A percentile compares a stretch with the other conserved stretches of the same genome.
Conservation (phyloP, 345 rosid genomes). For the Clausena lansium region DNA sequence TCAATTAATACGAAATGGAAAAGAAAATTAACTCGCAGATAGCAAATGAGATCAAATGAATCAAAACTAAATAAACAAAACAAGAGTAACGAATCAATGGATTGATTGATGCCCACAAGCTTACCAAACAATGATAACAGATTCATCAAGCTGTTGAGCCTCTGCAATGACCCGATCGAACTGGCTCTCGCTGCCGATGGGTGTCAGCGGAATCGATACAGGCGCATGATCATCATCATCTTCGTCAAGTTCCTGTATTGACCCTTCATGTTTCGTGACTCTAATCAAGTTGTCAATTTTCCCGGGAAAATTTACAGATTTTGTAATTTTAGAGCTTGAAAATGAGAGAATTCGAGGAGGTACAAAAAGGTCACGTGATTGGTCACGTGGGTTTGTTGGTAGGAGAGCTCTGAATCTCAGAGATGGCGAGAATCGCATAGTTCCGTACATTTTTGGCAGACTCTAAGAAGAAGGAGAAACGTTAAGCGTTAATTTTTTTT, state of each 20-base stretch:
- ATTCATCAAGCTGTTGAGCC: constrained; percentile 63
- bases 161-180: constrained; percentile 78
- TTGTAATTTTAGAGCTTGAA: constrained; percentile 18
- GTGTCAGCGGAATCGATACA: constrained; percentile 50
- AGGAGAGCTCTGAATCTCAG: constrained; percentile 21
- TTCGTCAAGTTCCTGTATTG: constrained; percentile 51
- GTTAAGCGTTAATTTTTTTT: too few species aligned
- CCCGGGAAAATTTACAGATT: constrained; percentile 7
- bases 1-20: background rate
- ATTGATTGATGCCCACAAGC: background rate
- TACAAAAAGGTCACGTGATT: constrained; percentile 17
- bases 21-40: background rate
- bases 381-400: constrained; percentile 21
- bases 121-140: constrained; percentile 73
- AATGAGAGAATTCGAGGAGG: constrained; percentile 7
- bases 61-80: background rate
- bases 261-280: constrained; percentile 26
- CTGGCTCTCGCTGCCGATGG: constrained; percentile 57
- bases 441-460: constrained; percentile 25
- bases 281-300: constrained; percentile 25
- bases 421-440: constrained; percentile 32
- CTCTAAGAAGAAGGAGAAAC: background rate
- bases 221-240: constrained; percentile 78
- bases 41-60: background rate
- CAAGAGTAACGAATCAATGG: background rate